These are phyloP conservation scores for Trichoderma harzianum DNA, from an alignment of 2,329 filamentous ascomycete genomes.

Conservation along the genomic window DNA sequence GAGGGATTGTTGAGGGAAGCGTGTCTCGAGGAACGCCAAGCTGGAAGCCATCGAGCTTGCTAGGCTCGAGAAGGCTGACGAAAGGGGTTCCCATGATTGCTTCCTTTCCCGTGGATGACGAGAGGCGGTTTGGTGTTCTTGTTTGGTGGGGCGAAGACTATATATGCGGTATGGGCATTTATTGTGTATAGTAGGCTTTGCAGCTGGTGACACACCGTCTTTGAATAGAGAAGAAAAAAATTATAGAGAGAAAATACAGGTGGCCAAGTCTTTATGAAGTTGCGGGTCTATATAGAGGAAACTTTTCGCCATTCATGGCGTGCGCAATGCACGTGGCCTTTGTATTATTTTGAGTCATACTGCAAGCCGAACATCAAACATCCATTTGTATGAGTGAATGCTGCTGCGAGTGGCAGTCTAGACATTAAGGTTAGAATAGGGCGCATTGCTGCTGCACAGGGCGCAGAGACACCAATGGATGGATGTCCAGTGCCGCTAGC, in stretches of 20 bases:
- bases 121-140: background rate
- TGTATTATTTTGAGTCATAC: background rate
- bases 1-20: slow-evolving; percentile 48
- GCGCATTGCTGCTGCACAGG: background rate
- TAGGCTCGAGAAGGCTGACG: slow-evolving; percentile 47
- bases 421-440: background rate
- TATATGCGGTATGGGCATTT: background rate
- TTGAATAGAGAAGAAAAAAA: background rate
- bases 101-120: background rate
- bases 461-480: background rate
- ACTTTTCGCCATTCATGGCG: background rate
- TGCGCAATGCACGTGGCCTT: background rate
- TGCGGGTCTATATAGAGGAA: background rate
- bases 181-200: background rate
- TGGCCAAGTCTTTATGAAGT: background rate
- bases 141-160: background rate
- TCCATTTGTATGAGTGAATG: background rate
- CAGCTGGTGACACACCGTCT: background rate
- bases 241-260: background rate
- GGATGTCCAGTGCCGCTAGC: background rate
- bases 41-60: slow-evolving; percentile 48
- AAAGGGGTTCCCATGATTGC: slow-evolving; percentile 48
- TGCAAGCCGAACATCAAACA: background rate
- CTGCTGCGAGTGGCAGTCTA: background rate
- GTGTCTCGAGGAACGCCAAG: slow-evolving; percentile 36